A percentile compares a stretch with the other conserved stretches of the same genome.
Evolutionary conservation across 1,284 basidiomycete species (phyloP).

Genomic region (Cryptococcus sp.): DNA sequence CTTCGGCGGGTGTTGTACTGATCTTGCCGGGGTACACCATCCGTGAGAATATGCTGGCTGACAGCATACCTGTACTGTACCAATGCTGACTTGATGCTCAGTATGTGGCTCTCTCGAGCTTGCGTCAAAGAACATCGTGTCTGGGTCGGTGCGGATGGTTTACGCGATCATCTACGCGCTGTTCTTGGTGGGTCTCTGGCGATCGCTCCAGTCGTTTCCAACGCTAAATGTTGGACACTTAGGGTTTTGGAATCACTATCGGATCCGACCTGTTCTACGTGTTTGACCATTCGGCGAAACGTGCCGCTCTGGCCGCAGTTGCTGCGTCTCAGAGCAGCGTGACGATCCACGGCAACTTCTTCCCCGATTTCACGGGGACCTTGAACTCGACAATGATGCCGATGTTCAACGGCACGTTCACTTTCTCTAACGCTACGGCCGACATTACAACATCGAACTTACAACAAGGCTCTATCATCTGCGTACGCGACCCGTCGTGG

Average conservation of each 20-base stretch:
- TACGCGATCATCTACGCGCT: slow-evolving; percentile 85
- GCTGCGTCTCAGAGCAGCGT: slow-evolving; percentile 59
- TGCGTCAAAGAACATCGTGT: slow-evolving; percentile 83
- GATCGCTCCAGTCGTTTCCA: not conserved
- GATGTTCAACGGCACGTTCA: slow-evolving; percentile 67
- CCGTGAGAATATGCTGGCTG: slow-evolving; percentile 58
- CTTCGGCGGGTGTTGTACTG: slow-evolving; percentile 68
- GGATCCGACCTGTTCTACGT: slow-evolving; percentile 82
- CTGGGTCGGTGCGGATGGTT: slow-evolving; percentile 85
- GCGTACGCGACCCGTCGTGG: slow-evolving; percentile 65
- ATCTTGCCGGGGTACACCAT: slow-evolving; percentile 67
- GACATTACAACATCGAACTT: slow-evolving; percentile 34
- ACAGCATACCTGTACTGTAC: not conserved
- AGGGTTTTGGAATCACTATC: slow-evolving; percentile 83
- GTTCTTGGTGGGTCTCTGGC: slow-evolving; percentile 63
- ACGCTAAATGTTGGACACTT: not conserved
- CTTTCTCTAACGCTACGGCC: slow-evolving; percentile 63
- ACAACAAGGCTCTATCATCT: slow-evolving; percentile 56
- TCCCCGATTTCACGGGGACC: slow-evolving; percentile 50
- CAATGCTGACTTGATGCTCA: slow-evolving; percentile 45
- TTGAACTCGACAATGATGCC: slow-evolving; percentile 4
- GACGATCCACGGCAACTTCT: slow-evolving; percentile 67
- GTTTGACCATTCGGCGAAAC: slow-evolving; percentile 65
- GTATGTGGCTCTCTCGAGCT: slow-evolving; percentile 83
- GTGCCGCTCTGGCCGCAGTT: slow-evolving; percentile 60